Percentiles rank a stretch among this genome's conserved stretches.
Evolutionary conservation across 2,329 filamentous ascomycete genomes (phyloP).

Genomic region (Colletotrichum gigasporum): DNA sequence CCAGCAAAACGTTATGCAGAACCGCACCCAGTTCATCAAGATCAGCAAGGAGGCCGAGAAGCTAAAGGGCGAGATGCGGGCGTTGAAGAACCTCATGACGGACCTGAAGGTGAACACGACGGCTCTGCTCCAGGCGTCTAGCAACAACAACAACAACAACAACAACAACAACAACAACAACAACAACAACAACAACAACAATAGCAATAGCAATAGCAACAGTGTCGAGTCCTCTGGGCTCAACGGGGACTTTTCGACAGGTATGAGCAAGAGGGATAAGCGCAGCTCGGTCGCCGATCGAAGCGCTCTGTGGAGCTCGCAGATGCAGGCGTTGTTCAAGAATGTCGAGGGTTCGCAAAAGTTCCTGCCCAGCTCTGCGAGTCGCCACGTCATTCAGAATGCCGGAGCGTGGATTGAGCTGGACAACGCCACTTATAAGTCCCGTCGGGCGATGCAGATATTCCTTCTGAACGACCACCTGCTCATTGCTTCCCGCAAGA

Average conservation of each 20-base stretch:
- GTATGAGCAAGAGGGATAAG: constrained; percentile 78
- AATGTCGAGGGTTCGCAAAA: constrained; percentile 98
- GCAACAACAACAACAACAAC: constrained; percentile 60
- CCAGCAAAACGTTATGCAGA: constrained; percentile 96
- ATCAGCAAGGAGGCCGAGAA: constrained; percentile 99
- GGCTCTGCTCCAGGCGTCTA: constrained; percentile 69
- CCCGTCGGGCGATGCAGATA: constrained; percentile 86
- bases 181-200: no score
- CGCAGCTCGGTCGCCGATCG: constrained; percentile 85
- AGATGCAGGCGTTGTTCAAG: constrained; percentile 89
- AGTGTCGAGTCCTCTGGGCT: constrained; percentile 57
- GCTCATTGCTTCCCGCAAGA: constrained; percentile 89
- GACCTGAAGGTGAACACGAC: constrained; percentile 85
- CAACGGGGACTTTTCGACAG: constrained; percentile 61
- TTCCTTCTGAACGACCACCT: constrained; percentile 95
- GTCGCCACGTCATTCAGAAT: constrained; percentile 94
- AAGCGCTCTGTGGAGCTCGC: constrained; percentile 73
- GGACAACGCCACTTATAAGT: constrained; percentile 97
- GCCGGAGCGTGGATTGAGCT: constrained; percentile 95
- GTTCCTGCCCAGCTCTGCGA: constrained; percentile 88
- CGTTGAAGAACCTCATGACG: constrained; percentile 88
- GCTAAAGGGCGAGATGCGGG: constrained; percentile 94
- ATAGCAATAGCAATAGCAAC: constrained; percentile 59
- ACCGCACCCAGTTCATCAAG: constrained; percentile 97
- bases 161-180: constrained; percentile 61